Evolutionary conservation across 352 stramenopile genomes (phyloP), one percentile per base, ranked within the genome.

Genomic region (Pythium volutum): DNA sequence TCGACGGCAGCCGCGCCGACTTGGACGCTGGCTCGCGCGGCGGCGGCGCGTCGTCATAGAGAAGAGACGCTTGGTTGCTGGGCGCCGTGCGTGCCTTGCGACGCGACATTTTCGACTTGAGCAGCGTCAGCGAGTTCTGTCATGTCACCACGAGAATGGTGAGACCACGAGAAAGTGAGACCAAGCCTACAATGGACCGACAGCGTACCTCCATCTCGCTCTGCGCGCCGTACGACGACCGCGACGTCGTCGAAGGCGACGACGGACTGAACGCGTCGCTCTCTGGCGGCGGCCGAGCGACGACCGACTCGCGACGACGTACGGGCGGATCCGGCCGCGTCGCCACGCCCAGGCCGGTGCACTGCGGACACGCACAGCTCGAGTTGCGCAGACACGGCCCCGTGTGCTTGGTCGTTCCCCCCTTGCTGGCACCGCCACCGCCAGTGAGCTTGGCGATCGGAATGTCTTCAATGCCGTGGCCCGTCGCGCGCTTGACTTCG

Each of bases 51-150:
- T 90, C 83, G 11, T 87, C 66, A 43, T 89, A 89, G 22, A 90
- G 66, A n/a, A 90, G 7, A 4, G 81, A 89, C 14, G 79, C 72
- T 18, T 83, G 73, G 34, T 91, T 88, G 10, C 79, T 91, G 2
- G 81, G 84, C 4, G 84, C 81, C 29, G 74, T 90, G n/a, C 81
- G 77, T 0, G 77, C 72, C 62, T 90, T 91, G 33, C 77, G 71
- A 23, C 77, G 75, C 48, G 79, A 88, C 79, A 93, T 89, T 49
- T 91, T 93, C 7, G 81, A 90, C 53, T 93, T 93, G 39, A 93
- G 73, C 5, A 93, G 69, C 54, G 77, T 76, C 33, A 93, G 59
- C 7, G 83, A 91, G 65, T 74, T 91, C 76, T 93, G 29, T 18
- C 8, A n/a, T n/a, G 26, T 55, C 0, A 23, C 29, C 34, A 25